Evolutionary conservation across 371 early-diverging fungal species (phyloP).

Genomic region (Mycotypha africana): DNA sequence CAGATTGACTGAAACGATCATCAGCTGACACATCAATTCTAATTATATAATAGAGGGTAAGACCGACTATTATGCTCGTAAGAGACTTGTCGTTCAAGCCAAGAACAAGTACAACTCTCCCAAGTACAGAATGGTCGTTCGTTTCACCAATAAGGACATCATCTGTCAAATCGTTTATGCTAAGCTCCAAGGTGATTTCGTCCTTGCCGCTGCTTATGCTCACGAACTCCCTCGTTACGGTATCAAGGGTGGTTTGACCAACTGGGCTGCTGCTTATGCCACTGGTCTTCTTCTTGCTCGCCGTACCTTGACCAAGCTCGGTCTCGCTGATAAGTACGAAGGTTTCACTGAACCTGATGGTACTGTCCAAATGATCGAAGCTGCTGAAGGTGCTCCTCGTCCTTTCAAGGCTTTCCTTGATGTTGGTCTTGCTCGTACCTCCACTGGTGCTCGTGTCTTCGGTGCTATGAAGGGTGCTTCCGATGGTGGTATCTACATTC

Average conservation of each 20-base stretch:
- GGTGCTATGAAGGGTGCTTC: constrained; percentile 99
- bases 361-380: constrained; percentile 85
- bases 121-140: constrained; percentile 99
- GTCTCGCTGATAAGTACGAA: constrained; percentile 92
- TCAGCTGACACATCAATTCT: no score
- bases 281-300: constrained; percentile 99
- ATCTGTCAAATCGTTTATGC: constrained; percentile 98
- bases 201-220: constrained; percentile 97
- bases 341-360: constrained; percentile 96
- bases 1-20: no score
- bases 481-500: constrained; percentile 99
- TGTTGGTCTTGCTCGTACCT: constrained; percentile 98
- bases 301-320: constrained; percentile 95
- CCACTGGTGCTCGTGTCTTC: constrained; percentile 99
- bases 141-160: constrained; percentile 99
- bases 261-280: constrained; percentile 99
- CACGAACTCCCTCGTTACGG: constrained; percentile 99
- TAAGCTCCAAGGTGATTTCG: constrained; percentile 98
- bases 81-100: constrained; percentile 98
- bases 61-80: constrained; percentile 99
- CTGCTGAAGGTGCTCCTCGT: constrained; percentile 91
- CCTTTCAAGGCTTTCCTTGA: constrained; percentile 99
- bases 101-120: constrained; percentile 99
- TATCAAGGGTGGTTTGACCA: constrained; percentile 99
- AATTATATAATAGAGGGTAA: constrained; percentile 84